These are phyloP conservation scores for Endotrypanum monterogeii DNA, from an alignment of 208 protist species.

Conservation along the genomic window DNA sequence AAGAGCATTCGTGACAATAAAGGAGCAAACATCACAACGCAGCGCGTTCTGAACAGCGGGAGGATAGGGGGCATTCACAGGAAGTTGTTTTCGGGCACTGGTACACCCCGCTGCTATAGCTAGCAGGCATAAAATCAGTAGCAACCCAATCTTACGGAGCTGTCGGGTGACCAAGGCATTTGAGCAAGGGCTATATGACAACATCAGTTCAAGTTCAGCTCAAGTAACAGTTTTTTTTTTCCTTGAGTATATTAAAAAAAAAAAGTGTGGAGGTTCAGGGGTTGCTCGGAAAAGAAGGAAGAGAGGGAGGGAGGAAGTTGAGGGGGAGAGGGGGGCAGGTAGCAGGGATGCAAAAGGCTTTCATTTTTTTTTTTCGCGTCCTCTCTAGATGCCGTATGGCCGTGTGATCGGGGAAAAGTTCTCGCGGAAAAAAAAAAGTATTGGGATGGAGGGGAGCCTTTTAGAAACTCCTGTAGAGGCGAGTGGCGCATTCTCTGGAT, in stretches of 20 bases:
- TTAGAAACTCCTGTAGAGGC: no score
- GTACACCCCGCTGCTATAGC: background rate
- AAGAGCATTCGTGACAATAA: constrained; percentile 47
- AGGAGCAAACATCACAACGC: constrained; percentile 61
- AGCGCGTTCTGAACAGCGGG: constrained; percentile 49
- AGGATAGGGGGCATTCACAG: constrained; percentile 47
- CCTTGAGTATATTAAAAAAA: no score
- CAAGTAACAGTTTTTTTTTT: background rate
- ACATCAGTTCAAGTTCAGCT: background rate
- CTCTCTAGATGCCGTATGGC: no score
- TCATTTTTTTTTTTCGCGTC: no score
- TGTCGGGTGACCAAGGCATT: background rate
- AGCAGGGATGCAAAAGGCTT: no score
- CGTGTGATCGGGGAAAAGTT: no score
- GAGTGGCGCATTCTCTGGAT: no score
- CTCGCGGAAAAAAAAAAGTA: no score
- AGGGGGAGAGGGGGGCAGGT: no score
- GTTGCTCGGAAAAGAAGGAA: background rate
- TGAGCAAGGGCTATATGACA: background rate
- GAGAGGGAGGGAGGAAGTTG: no score
- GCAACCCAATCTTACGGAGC: background rate
- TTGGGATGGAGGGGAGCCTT: no score
- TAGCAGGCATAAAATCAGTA: constrained; percentile 14
- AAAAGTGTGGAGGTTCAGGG: no score
- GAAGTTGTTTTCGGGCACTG: constrained; percentile 46